Base-by-base conservation (phyloP, 345 rosid genomes). In the Leavenworthia alabamica region DNA sequence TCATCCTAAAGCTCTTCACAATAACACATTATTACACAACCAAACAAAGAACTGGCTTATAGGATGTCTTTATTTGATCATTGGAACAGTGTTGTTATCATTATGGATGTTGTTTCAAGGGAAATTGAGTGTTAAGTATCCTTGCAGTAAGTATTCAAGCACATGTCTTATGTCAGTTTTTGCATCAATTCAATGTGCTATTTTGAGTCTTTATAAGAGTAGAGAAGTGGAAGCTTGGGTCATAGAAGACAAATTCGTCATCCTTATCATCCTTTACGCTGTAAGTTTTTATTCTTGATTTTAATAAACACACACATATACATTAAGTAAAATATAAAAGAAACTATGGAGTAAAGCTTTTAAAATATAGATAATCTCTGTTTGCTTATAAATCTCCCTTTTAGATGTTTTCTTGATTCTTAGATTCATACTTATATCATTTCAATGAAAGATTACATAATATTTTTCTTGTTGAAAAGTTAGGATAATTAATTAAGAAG, bases 81-180 rank as follows among this genome's bases (percentile, higher is more conserved):
- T 42, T 3, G 79, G 81, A 41, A 31, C 66, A 13, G 1, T 63
- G 23, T 29, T 78, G 27, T 72, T 80, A 79, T 74, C 86, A 29
- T 69, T 73, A 0, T 85, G 88, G 88, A 77, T 81, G 74, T 65
- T 82, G 40, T 57, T 78, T 51, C 84, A 85, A 68, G 78, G 80
- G 32, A 78, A 56, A 9, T 62, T 81, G 23, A 75, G 79, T 29
- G 74, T 19, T 59, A 79, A 49, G 37, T 82, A 72, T 43, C 84
- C 91, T 6, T 68, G 68, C 51, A 52, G 3, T 32, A 79, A 75
- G 58, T 85, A 77, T 56, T 77, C 90, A 3, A 80, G 83, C 71
- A 82, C 88, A 3, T 81, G 85, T 13, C 68, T 82, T 10, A 53
- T 82, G 79, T 77, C 88, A 37, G 51, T 72, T 27, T 82, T 82